These are phyloP conservation scores for Candida sp. DNA, from an alignment of 1,139 yeast genomes.

Conservation along the genomic window DNA sequence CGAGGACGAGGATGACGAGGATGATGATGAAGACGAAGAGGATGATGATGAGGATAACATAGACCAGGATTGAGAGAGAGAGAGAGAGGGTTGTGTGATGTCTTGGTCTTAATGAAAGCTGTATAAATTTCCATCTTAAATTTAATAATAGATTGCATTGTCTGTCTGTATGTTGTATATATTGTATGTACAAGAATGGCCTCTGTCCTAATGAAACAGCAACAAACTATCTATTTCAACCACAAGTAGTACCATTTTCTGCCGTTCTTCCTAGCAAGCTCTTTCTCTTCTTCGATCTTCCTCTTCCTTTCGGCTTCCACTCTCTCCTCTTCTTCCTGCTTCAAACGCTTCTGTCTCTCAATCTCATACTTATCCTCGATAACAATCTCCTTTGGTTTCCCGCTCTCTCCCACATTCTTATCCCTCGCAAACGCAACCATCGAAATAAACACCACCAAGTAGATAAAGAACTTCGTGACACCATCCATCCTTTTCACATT, in stretches of 20 bases:
- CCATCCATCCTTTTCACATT: conserved; percentile 58
- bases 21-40: conserved; percentile 61
- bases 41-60: conserved; percentile 4
- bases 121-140: neutral
- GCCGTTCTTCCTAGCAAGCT: neutral
- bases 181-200: neutral
- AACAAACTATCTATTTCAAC: conserved; percentile 12
- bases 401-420: conserved; percentile 52
- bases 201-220: neutral
- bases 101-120: neutral
- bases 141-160: neutral
- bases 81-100: too few relatives aligned
- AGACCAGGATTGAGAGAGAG: neutral
- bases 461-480: conserved; percentile 53
- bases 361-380: conserved; percentile 42
- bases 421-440: conserved; percentile 54
- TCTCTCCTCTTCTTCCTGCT: conserved; percentile 19
- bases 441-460: conserved; percentile 43
- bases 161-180: neutral
- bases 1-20: conserved; percentile 65
- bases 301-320: conserved; percentile 13
- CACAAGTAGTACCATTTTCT: conserved; percentile 12
- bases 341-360: conserved; percentile 27
- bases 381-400: conserved; percentile 44
- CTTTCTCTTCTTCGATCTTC: conserved; percentile 13